These are phyloP conservation scores for Ephemerocybe angulata DNA, from an alignment of 768 basidiomycete species.

Conservation along the genomic window DNA sequence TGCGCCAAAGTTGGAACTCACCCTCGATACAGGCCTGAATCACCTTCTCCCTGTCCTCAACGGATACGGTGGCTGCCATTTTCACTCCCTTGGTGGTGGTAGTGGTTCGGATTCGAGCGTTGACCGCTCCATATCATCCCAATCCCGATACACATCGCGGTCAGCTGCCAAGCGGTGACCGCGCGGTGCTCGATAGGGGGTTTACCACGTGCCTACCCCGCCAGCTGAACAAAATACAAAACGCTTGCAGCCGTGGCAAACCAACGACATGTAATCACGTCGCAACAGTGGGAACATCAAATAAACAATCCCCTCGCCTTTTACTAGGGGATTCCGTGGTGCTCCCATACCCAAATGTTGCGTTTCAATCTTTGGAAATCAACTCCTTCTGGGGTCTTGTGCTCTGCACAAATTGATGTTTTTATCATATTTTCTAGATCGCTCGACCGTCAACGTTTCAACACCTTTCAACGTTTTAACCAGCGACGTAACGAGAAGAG, in stretches of 20 bases:
- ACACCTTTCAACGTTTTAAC: too few species aligned
- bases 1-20: conserved; percentile 15
- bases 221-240: conserved; percentile 39
- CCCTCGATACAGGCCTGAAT: conserved; percentile 62
- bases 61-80: conserved; percentile 27
- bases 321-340: conserved; percentile 55
- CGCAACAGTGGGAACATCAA: conserved; percentile 46
- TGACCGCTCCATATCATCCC: conserved; percentile 10
- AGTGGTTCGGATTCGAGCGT: background rate
- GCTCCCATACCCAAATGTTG: conserved; percentile 39
- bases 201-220: conserved; percentile 31
- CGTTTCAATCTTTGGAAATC: conserved; percentile 41
- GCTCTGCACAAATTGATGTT: background rate
- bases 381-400: conserved; percentile 25
- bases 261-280: background rate
- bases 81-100: background rate
- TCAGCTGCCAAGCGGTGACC: background rate
- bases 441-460: too few species aligned
- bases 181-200: background rate
- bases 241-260: conserved; percentile 5
- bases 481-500: background rate
- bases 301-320: conserved; percentile 54
- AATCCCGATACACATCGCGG: background rate
- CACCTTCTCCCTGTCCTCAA: conserved; percentile 43
- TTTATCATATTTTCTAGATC: too few species aligned